Evolutionary conservation across 306 rosid species (phyloP), one percentile per base, ranked within the genome.

Genomic region (Vicia villosa): DNA sequence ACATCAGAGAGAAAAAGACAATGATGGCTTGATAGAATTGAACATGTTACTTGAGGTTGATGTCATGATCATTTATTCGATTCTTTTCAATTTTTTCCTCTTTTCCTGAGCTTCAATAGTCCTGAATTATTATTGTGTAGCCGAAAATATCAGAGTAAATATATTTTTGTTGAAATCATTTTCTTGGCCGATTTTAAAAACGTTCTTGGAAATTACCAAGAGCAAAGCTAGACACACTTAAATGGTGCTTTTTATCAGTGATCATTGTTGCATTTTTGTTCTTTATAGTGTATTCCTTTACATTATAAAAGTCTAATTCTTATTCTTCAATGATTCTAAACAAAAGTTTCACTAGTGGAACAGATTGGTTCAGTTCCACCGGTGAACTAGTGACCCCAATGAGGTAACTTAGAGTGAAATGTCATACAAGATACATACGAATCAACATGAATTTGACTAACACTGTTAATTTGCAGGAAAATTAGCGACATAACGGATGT

Each of bases 1-100:
- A 86, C 84, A 78, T 15, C n/a, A 75, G 86, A 67, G 96, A 90
- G 45, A 90, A 88, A 84, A 92, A 90, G 83, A 62, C 64, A 71
- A 60, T 64, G 55, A 74, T 50, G 73, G 76, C 81, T 17, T 83
- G 78, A 85, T 21, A 64, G 64, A 66, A 13, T 21, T 38, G 73
- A 28, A 56, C 70, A 58, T 36, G 63, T 5, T 38, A 46, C 22
- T 47, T 22, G 63, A 66, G 74, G 74, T 58, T 58, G 62, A 58
- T 10, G 2, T 56, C 9, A 34, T 56, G 32, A 49, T 26, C 74
- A 66, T 47, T 37, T 58, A 36, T 54, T 46, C 21, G 22, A 75
- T 67, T 68, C 64, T 59, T 76, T 75, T 57, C 13, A n/a, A 2
- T 58, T 37, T 21, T 52, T 30, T 6, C 5, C 46, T 20, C 20